Percentiles rank a stretch among this genome's conserved stretches.
phyloP scores from a whole-genome alignment of 1,284 basidiomycete species.

The Rhodofomes roseus region DNA sequence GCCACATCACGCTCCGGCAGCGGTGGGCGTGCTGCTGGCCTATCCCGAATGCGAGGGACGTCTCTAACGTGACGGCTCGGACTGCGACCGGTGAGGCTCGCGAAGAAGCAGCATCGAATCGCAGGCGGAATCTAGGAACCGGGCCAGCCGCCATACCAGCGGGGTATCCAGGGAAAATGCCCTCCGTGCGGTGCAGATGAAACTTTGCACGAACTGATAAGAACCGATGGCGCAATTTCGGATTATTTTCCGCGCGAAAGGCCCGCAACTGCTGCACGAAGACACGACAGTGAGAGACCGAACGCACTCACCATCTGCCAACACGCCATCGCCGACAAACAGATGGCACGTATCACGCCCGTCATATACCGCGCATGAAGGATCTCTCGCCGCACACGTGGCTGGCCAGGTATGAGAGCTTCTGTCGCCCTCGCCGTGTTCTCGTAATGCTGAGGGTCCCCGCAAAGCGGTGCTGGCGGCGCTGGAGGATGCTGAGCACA shows the following conservation, averaged over 20 bases:
- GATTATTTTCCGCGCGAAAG: not conserved
- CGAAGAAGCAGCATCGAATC: not conserved
- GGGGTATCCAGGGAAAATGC: not conserved
- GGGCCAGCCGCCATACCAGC: not conserved
- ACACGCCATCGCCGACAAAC: not conserved
- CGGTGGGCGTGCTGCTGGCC: not conserved
- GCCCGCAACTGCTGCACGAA: not conserved
- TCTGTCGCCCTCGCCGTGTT: not conserved
- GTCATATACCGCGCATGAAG: not conserved
- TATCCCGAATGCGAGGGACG: not conserved
- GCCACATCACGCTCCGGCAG: not conserved
- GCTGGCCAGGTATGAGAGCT: not conserved
- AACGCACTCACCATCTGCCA: not conserved
- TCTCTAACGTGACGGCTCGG: not conserved
- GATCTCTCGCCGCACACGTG: not conserved
- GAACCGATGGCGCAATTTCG: not conserved
- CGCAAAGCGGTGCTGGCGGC: not conserved
- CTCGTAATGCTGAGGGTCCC: not conserved
- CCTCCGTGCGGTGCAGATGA: slow-evolving; percentile 1
- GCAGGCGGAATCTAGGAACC: not conserved
- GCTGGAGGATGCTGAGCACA: not conserved
- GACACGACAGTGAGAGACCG: not conserved
- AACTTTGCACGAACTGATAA: not conserved
- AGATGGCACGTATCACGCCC: not conserved
- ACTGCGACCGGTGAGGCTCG: not conserved